These are phyloP conservation scores for Dactylonectria macrodidyma DNA, from an alignment of 2,329 filamentous ascomycete species.

Conservation along the genomic window DNA sequence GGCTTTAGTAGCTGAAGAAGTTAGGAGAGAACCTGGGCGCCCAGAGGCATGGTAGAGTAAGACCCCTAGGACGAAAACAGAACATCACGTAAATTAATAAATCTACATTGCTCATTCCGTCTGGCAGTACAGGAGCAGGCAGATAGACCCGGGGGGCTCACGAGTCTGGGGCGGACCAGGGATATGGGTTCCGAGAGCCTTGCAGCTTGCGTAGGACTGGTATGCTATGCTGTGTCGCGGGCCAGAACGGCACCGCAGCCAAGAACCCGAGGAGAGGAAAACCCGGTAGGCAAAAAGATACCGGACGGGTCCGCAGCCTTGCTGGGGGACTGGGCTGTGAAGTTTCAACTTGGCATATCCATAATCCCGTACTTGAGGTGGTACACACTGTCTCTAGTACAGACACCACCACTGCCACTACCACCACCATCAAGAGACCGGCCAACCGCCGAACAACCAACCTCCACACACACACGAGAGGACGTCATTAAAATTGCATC, in stretches of 20 bases:
- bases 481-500: background rate
- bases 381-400: background rate
- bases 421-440: slow-evolving; percentile 37
- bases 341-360: slow-evolving; percentile 10
- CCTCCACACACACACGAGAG: slow-evolving; percentile 38
- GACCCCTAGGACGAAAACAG: background rate
- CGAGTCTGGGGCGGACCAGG: slow-evolving; percentile 24
- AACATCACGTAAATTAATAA: slow-evolving; percentile 17
- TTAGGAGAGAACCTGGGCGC: slow-evolving; percentile 2
- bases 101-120: slow-evolving; percentile 21
- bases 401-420: slow-evolving; percentile 34
- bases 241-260: slow-evolving; percentile 3
- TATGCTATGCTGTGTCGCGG: slow-evolving; percentile 11
- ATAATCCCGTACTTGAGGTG: background rate
- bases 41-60: slow-evolving; percentile 9
- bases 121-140: slow-evolving; percentile 14
- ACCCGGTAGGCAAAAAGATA: background rate
- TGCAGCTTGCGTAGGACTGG: slow-evolving; percentile 4
- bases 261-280: background rate
- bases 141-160: slow-evolving; percentile 27
- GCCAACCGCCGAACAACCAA: slow-evolving; percentile 33
- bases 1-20: slow-evolving; percentile 3
- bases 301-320: slow-evolving; percentile 8
- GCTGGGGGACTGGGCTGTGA: slow-evolving; percentile 11
- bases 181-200: slow-evolving; percentile 23